A percentile compares a stretch with the other conserved stretches of the same genome.
Conservation (phyloP, 352 stramenopile species). For the Pythium aquatile region DNA sequence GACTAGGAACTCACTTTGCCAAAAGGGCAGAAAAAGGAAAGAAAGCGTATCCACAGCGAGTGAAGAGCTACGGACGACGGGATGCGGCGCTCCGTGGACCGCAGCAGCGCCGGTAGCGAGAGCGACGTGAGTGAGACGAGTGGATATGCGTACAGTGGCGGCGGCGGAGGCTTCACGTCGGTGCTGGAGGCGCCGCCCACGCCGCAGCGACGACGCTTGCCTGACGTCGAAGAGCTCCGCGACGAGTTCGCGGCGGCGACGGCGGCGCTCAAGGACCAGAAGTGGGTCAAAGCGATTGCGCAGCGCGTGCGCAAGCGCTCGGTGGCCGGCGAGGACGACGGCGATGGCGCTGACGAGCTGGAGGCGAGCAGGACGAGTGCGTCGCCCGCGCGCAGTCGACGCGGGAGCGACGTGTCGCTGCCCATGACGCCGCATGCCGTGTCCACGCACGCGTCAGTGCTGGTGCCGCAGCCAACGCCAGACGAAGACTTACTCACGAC, state of each 20-base stretch:
- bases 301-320: slow-evolving; percentile 29
- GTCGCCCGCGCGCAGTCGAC: slow-evolving; percentile 4
- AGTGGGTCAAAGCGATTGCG: slow-evolving; percentile 64
- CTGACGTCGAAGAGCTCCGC: slow-evolving; percentile 51
- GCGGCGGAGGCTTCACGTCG: slow-evolving; percentile 12
- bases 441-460: slow-evolving; percentile 34
- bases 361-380: slow-evolving; percentile 1
- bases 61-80: neutral
- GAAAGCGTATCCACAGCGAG: slow-evolving; percentile 8
- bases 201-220: slow-evolving; percentile 33
- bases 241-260: slow-evolving; percentile 58
- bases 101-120: slow-evolving; percentile 5
- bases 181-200: slow-evolving; percentile 20
- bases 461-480: slow-evolving; percentile 51
- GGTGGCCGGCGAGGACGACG: slow-evolving; percentile 23
- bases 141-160: slow-evolving; percentile 3
- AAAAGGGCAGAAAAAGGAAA: slow-evolving; percentile 1
- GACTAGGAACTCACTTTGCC: neutral
- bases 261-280: slow-evolving; percentile 50
- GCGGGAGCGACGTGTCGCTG: slow-evolving; percentile 7
- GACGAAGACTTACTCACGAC: slow-evolving; percentile 60
- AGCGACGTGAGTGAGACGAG: neutral
- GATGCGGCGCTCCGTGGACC: slow-evolving; percentile 6
- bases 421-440: slow-evolving; percentile 2
- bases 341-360: slow-evolving; percentile 17